A percentile compares a stretch with the other conserved stretches of the same genome.
Conservation (phyloP, 106 monocot species). For the Dendrobium catenatum region DNA sequence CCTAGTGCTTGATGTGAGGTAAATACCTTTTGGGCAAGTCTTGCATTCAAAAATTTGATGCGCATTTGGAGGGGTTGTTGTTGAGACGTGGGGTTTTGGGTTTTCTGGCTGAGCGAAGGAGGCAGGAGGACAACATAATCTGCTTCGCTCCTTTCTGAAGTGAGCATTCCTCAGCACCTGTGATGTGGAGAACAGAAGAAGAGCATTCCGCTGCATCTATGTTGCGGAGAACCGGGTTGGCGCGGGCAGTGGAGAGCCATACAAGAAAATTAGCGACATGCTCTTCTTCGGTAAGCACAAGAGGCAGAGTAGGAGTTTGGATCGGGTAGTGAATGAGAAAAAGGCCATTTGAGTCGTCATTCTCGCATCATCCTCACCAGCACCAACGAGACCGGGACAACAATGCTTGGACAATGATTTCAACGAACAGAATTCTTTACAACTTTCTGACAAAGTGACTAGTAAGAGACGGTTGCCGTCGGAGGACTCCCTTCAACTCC, state of each 20-base stretch:
- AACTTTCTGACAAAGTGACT: slow-evolving; percentile 48
- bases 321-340: not conserved
- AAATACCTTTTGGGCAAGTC: slow-evolving; percentile 66
- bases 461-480: too few relatives aligned
- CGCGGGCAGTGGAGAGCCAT: slow-evolving; percentile 45
- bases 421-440: slow-evolving; percentile 64
- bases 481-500: slow-evolving; percentile 26
- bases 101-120: not conserved
- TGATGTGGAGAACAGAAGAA: slow-evolving; percentile 15
- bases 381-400: slow-evolving; percentile 23
- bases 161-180: too few relatives aligned
- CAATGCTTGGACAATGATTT: slow-evolving; percentile 65
- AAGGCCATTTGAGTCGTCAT: not conserved
- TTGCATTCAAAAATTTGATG: slow-evolving; percentile 34
- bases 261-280: slow-evolving; percentile 64
- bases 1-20: slow-evolving; percentile 66
- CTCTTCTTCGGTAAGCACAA: slow-evolving; percentile 41
- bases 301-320: slow-evolving; percentile 2
- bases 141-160: slow-evolving; percentile 22
- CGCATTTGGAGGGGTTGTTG: slow-evolving; percentile 2
- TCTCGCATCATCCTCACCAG: not conserved
- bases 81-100: not conserved
- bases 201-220: slow-evolving; percentile 54
- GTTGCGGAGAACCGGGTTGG: not conserved
- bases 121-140: slow-evolving; percentile 1